Evolutionary conservation across 2,329 filamentous ascomycete species (phyloP).

Genomic region (Knufia fluminis): DNA sequence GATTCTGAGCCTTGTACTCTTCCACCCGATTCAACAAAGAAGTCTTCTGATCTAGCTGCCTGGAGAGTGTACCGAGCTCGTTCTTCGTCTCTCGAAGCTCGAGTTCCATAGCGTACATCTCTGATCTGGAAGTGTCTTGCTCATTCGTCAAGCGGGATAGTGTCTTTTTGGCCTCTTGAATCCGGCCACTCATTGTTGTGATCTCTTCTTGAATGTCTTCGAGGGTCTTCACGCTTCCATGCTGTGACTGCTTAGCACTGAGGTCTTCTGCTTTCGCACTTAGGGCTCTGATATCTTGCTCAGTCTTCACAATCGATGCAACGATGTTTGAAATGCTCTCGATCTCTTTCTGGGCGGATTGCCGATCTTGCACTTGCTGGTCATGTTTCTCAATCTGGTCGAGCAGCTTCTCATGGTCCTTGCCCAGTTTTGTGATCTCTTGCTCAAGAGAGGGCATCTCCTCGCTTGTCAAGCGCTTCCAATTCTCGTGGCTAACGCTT

Average conservation of each 20-base stretch:
- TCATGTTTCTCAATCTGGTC: slow-evolving; percentile 60
- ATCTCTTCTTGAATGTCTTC: slow-evolving; percentile 78
- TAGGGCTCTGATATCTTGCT: slow-evolving; percentile 61
- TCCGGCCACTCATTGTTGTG: slow-evolving; percentile 56
- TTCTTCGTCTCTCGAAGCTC: slow-evolving; percentile 66
- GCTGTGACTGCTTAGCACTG: slow-evolving; percentile 63
- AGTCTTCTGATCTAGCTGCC: slow-evolving; percentile 73
- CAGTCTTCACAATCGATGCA: slow-evolving; percentile 61
- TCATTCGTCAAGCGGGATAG: slow-evolving; percentile 60
- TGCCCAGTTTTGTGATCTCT: slow-evolving; percentile 53
- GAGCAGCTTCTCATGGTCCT: slow-evolving; percentile 52
- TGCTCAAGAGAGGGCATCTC: slow-evolving; percentile 63
- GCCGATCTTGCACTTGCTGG: slow-evolving; percentile 50
- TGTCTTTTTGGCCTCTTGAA: slow-evolving; percentile 53
- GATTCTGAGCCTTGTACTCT: slow-evolving; percentile 59
- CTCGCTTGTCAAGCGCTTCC: slow-evolving; percentile 53
- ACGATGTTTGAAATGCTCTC: slow-evolving; percentile 71
- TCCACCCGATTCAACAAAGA: slow-evolving; percentile 63
- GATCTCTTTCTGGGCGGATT: slow-evolving; percentile 60
- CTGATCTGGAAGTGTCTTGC: slow-evolving; percentile 60
- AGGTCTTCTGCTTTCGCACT: slow-evolving; percentile 67
- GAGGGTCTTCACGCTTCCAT: slow-evolving; percentile 56
- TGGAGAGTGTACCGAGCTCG: slow-evolving; percentile 59
- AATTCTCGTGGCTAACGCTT: slow-evolving; percentile 63
- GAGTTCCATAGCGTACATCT: slow-evolving; percentile 63